Percentiles rank a stretch among this genome's conserved stretches.
Evolutionary conservation across 768 basidiomycete genomes (phyloP).

Genomic region (Kwoniella sp.): DNA sequence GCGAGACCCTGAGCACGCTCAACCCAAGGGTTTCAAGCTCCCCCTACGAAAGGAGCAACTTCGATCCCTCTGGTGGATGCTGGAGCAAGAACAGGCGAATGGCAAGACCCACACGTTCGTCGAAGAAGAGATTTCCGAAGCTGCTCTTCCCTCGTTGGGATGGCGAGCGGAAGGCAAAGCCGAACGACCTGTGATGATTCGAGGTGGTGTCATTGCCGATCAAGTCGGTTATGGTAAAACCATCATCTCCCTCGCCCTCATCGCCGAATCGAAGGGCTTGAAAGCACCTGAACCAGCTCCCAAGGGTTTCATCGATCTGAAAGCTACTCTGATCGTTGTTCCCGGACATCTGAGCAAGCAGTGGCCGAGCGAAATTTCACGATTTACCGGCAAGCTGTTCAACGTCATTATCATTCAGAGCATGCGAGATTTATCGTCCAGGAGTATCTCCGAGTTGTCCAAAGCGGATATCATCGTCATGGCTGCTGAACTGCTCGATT

Average conservation of each 20-base stretch:
- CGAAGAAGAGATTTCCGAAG: conserved; percentile 93
- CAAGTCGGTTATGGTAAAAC: conserved; percentile 98
- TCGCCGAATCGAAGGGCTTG: conserved; percentile 65
- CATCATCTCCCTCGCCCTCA: conserved; percentile 85
- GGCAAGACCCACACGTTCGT: conserved; percentile 68
- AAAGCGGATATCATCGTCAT: conserved; percentile 84
- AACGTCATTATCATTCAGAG: conserved; percentile 69
- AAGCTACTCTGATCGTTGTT: conserved; percentile 80
- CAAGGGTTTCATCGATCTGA: conserved; percentile 62
- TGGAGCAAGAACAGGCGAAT: conserved; percentile 68
- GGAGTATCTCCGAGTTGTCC: conserved; percentile 72
- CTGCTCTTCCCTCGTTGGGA: conserved; percentile 77
- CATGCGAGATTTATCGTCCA: conserved; percentile 69
- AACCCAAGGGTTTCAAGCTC: conserved; percentile 77
- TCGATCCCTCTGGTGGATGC: conserved; percentile 91
- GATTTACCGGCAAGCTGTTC: conserved; percentile 71
- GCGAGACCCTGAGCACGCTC: conserved; percentile 67
- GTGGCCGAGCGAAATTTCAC: conserved; percentile 81
- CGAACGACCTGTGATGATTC: conserved; percentile 69
- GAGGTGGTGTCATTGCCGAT: conserved; percentile 91
- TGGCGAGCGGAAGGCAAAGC: conserved; percentile 96
- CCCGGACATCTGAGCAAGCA: conserved; percentile 87
- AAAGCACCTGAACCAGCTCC: conserved; percentile 39
- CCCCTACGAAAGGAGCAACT: conserved; percentile 79
- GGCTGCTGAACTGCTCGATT: conserved; percentile 82